Conservation (phyloP, 805 yeast species). For the Saccharomycopsis malanga region DNA sequence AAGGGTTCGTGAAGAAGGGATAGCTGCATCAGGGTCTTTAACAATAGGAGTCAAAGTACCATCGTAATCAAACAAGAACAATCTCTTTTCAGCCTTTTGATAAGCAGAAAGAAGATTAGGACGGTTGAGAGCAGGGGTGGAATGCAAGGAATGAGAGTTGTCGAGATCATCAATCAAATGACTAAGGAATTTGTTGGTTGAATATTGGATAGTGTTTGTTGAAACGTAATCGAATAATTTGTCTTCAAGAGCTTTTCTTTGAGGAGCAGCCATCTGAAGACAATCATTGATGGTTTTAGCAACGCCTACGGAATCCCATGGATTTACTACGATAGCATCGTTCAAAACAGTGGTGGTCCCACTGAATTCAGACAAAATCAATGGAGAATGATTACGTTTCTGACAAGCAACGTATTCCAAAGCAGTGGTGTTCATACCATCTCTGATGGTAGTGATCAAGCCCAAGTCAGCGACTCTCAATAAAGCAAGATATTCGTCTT, state of each 20-base stretch:
- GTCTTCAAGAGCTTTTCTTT: constrained; percentile 40
- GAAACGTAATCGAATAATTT: constrained; percentile 59
- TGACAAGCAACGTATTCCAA: constrained; percentile 88
- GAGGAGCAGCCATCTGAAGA: constrained; percentile 45
- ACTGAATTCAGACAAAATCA: constrained; percentile 86
- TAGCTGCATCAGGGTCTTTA: constrained; percentile 95
- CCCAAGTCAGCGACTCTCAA: constrained; percentile 87
- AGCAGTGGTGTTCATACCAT: constrained; percentile 95
- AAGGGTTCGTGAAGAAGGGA: constrained; percentile 73
- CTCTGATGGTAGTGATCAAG: constrained; percentile 82
- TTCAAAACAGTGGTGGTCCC: constrained; percentile 72
- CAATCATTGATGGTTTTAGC: constrained; percentile 75
- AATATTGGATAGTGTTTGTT: constrained; percentile 65
- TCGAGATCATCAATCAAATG: constrained; percentile 40
- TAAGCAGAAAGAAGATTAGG: constrained; percentile 58
- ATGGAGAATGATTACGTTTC: constrained; percentile 59
- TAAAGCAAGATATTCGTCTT: constrained; percentile 83
- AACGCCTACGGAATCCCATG: constrained; percentile 95
- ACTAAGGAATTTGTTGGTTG: constrained; percentile 62
- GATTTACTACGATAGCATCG: constrained; percentile 81
- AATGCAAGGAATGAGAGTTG: constrained; percentile 37
- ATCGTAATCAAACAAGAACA: constrained; percentile 91
- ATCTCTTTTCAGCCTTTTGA: constrained; percentile 52
- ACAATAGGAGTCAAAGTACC: constrained; percentile 98
- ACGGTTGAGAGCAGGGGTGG: constrained; percentile 78